Conservation (phyloP, 495 filamentous ascomycete genomes). For the Hyaloscypha variabilis region DNA sequence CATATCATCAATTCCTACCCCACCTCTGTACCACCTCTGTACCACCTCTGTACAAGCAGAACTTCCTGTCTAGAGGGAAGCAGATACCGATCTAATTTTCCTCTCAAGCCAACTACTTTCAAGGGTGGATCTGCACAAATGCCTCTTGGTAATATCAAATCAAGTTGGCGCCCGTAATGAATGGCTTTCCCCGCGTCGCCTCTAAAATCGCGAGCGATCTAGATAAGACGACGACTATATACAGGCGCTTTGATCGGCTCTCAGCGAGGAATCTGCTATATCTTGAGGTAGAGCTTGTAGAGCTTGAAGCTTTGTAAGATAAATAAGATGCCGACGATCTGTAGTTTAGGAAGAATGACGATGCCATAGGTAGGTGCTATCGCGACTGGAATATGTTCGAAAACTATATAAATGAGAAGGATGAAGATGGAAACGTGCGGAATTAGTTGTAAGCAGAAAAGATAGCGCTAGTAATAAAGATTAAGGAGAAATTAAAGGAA, state of each 20-base stretch:
- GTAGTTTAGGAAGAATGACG: background rate
- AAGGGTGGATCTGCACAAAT: too few relatives aligned
- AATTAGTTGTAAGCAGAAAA: background rate
- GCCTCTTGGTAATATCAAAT: too few relatives aligned
- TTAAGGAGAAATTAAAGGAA: background rate
- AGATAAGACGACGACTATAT: conserved; percentile 24
- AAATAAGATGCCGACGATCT: conserved; percentile 12
- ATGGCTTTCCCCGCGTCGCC: conserved; percentile 14
- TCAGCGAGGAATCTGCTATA: conserved; percentile 21
- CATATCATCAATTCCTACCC: too few relatives aligned
- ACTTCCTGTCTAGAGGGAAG: too few relatives aligned
- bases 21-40: too few relatives aligned
- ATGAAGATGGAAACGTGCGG: background rate
- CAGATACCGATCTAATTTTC: too few relatives aligned
- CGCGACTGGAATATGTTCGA: background rate
- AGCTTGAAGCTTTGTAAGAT: conserved; percentile 11
- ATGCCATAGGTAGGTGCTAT: too few relatives aligned
- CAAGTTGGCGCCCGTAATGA: background rate
- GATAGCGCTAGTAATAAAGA: background rate
- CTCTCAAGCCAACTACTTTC: too few relatives aligned
- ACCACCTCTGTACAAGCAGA: too few relatives aligned
- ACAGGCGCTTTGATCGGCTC: conserved; percentile 18
- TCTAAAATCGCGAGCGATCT: conserved; percentile 13
- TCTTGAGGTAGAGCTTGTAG: conserved; percentile 18
- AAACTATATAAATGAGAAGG: background rate